A percentile compares a stretch with the other conserved stretches of the same genome.
Conservation (phyloP, 148 eudicot species). For the Fallopia convolvulus region DNA sequence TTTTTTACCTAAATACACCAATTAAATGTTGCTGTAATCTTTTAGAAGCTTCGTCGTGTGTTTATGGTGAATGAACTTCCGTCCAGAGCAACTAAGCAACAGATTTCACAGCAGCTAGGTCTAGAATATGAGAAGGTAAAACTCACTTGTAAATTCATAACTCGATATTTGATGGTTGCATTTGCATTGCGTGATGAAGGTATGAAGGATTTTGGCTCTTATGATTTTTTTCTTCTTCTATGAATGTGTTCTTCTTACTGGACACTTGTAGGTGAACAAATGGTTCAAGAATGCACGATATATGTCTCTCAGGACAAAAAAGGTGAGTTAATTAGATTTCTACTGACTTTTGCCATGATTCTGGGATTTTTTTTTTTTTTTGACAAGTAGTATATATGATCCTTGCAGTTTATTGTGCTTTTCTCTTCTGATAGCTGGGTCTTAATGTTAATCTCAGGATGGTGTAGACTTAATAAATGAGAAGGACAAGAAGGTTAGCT, state of each 20-base stretch:
- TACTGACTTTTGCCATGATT: neutral
- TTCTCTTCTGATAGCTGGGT: neutral
- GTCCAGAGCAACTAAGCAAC: slow-evolving; percentile 42
- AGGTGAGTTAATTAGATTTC: slow-evolving; percentile 36
- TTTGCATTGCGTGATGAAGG: neutral
- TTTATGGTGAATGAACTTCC: slow-evolving; percentile 97
- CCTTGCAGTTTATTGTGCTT: neutral
- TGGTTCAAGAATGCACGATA: slow-evolving; percentile 99
- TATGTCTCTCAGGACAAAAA: slow-evolving; percentile 64
- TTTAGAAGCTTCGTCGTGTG: slow-evolving; percentile 80
- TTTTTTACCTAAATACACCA: neutral
- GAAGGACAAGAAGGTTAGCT: slow-evolving; percentile 11
- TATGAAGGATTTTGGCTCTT: neutral
- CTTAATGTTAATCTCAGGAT: neutral
- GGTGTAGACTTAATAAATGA: neutral
- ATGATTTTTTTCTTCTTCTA: neutral
- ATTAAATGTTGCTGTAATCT: slow-evolving; percentile 10
- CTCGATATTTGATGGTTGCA: neutral
- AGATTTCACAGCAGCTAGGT: slow-evolving; percentile 59
- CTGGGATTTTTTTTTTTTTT: too few relatives aligned
- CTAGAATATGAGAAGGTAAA: slow-evolving; percentile 74
- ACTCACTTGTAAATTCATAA: neutral
- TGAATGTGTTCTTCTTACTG: slow-evolving; percentile 8
- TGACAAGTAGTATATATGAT: neutral
- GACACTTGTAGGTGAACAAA: slow-evolving; percentile 60